Conservation (phyloP, 1,284 basidiomycete species). For the Sanghuangporus sanghuang region DNA sequence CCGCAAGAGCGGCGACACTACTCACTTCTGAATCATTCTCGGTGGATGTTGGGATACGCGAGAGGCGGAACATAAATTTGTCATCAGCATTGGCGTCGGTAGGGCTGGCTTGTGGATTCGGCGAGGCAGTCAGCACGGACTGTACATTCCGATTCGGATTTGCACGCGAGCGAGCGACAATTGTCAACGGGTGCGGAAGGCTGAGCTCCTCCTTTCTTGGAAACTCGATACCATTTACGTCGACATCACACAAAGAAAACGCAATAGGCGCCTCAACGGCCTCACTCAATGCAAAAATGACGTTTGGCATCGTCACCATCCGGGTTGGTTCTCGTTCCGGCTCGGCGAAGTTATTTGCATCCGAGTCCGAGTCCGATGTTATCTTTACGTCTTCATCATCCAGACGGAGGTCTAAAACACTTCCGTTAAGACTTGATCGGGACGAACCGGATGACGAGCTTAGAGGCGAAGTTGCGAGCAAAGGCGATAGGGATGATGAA, state of each 20-base stretch:
- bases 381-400: neutral
- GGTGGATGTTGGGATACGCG: constrained; percentile 8
- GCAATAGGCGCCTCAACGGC: constrained; percentile 7
- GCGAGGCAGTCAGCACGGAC: constrained; percentile 2
- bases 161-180: constrained; percentile 7
- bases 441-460: constrained; percentile 2
- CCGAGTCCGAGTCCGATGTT: neutral
- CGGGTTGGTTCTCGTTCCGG: neutral
- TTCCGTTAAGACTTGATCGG: neutral
- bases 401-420: neutral
- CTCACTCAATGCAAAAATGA: constrained; percentile 11
- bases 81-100: neutral
- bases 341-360: neutral
- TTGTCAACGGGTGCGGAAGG: constrained; percentile 8
- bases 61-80: constrained; percentile 4
- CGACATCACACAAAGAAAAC: constrained; percentile 9
- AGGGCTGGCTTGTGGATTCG: neutral
- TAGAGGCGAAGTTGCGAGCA: neutral
- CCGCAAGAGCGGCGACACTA: neutral
- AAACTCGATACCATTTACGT: neutral
- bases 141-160: constrained; percentile 11
- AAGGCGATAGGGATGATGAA: neutral
- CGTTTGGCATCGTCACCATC: constrained; percentile 8
- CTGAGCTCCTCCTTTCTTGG: neutral
- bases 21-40: neutral